Evolutionary conservation across 805 yeast genomes (phyloP).

Genomic region (Ogataea nitratoaversa): DNA sequence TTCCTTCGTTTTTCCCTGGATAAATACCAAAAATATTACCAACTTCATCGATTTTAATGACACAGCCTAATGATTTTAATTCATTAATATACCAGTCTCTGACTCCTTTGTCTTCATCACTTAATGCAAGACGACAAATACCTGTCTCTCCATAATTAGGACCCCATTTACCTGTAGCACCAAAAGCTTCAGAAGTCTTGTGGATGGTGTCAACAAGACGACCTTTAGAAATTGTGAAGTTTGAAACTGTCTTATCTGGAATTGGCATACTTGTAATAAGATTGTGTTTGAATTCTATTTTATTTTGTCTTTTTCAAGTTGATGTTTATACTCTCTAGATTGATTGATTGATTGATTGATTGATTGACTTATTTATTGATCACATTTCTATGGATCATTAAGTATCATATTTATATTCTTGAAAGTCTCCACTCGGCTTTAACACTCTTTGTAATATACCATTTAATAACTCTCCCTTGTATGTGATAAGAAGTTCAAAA

Average conservation of each 20-base stretch:
- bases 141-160: conserved; percentile 54
- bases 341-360: no score
- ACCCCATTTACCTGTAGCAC: conserved; percentile 65
- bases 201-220: conserved; percentile 57
- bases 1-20: conserved; percentile 47
- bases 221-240: conserved; percentile 29
- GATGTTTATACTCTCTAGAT: no score
- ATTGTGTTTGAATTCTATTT: neutral
- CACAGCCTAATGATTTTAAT: conserved; percentile 50
- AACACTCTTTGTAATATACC: no score
- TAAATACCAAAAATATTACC: conserved; percentile 67
- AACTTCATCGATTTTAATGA: conserved; percentile 54
- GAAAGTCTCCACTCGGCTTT: no score
- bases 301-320: neutral
- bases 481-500: neutral
- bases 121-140: conserved; percentile 59
- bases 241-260: neutral
- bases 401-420: no score
- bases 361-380: no score
- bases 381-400: no score
- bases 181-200: conserved; percentile 51
- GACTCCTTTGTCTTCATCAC: conserved; percentile 58
- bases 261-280: neutral
- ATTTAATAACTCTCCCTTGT: no score
- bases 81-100: conserved; percentile 63